Base-by-base conservation (phyloP, 768 basidiomycete genomes). In the Leccinum fibrillosum region DNA sequence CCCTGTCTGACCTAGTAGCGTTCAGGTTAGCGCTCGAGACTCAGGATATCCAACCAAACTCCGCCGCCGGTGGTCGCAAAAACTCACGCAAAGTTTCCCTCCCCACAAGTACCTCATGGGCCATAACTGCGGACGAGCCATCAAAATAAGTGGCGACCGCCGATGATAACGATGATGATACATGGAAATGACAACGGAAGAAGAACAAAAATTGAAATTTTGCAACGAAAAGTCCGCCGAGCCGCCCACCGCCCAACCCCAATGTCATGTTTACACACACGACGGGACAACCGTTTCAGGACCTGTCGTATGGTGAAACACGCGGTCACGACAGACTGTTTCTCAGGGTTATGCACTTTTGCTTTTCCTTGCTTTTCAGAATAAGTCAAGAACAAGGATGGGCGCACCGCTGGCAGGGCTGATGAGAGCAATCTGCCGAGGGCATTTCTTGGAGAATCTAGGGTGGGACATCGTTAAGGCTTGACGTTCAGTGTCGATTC, bases 251-350 rank as follows among this genome's bases (percentile, higher is more conserved):
- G 42, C 8, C 42, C 45, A 45, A 8, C 54, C n/a, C n/a, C 19
- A 21, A n/a, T 25, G 12, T 32, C 26, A 39, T 44, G 35, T 30
- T 10, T 10, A 15, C 47, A 48, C 51, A 30, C 21, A 26, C 8
- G 19, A 42, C 23, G 61, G 53, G 61, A 54, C 39, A 56, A 44
- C 34, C 9, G 53, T 60, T 59, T 66, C 57, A 56, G 19, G 55
- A 64, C 35, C 21, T 53, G 57, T 55, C 44, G 28, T 55, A 63
- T 52, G 32, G 52, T 30, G n/a, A 51, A 49, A 49, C 65, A 63
- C 50, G 37, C 55, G 45, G 47, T 49, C 48, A 39, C 9, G 25
- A 23, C 50, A 9, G 13, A 15, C 28, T 1, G 17, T 48, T 56
- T 63, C 58, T 50, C 63, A 52, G 57, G 53, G 47, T 28, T 28